Base-by-base conservation (phyloP, 2,329 filamentous ascomycete genomes). In the Pyrenophora graminea region DNA sequence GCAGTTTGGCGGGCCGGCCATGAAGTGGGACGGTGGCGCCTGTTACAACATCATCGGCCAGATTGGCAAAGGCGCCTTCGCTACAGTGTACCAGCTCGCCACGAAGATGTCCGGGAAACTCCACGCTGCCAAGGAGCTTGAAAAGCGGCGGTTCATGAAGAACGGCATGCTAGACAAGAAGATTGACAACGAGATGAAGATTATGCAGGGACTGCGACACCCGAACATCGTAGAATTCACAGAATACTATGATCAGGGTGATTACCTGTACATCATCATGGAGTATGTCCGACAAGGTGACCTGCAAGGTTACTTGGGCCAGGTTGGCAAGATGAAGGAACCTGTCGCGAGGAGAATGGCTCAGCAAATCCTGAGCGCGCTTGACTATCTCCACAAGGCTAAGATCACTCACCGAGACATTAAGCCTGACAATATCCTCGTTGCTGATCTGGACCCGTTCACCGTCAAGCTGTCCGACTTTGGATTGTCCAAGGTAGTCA, bases 391-490 rank as follows among this genome's bases (percentile, higher is more conserved):
- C 7, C 94, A 99, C 72, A 79, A 81, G 45, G 87, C 89, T 64
- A 91, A 88, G 67, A 97, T 99, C 63, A 97, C 93, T 0, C 94
- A 99, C 74, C 88, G 94, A n/a, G 94, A 99, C 72, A 91, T 99
- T 68, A 99, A 99, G 70, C 94, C 94, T 0, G 94, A 99, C 78
- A 99, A 99, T 67, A 97, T 99, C 54, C 80, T 99, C 34, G 89
- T 97, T 60, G 80, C 86, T 9, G 87, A 85, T 1, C 71, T 84
- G 8, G 79, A 87, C 5, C 91, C 92, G 0, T 83, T 96, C 41
- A 80, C 84, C 12, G 88, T 97, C 63, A 97, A 99, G 74, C 79
- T 99, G 12, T 96, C 94, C 0, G 94, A 99, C 70, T 99, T 99
- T 76, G 94, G 94, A 46, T 77, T 99, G 4, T 97, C 94, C 2